These are phyloP conservation scores for Saxispiralis lemnorum DNA, from an alignment of 495 filamentous ascomycete genomes.

Conservation along the genomic window DNA sequence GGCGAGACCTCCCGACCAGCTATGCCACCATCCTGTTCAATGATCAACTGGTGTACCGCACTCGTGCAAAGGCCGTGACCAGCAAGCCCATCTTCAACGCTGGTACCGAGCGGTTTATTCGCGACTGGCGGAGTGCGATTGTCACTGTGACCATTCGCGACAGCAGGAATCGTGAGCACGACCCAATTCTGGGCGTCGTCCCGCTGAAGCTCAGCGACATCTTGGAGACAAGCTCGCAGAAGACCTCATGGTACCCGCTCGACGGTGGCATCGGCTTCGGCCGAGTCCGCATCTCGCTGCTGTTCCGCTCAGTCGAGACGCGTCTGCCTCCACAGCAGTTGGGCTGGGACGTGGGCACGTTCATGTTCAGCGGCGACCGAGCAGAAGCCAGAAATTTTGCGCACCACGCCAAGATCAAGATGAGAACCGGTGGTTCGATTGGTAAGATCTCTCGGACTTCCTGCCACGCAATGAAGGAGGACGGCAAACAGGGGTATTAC, in stretches of 20 bases:
- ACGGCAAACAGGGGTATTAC: constrained; percentile 30
- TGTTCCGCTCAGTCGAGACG: constrained; percentile 75
- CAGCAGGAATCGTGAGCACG: constrained; percentile 73
- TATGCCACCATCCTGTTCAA: constrained; percentile 87
- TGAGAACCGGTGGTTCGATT: constrained; percentile 71
- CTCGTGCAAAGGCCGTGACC: constrained; percentile 74
- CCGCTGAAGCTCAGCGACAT: constrained; percentile 74
- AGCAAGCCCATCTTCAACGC: constrained; percentile 94
- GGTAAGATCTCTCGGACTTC: constrained; percentile 46
- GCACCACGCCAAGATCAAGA: constrained; percentile 44
- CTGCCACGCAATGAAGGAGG: constrained; percentile 38
- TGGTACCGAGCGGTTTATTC: constrained; percentile 83
- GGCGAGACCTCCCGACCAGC: constrained; percentile 59
- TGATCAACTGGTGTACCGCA: constrained; percentile 83
- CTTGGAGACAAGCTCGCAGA: constrained; percentile 68
- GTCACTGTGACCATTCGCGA: constrained; percentile 79
- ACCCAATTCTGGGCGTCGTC: constrained; percentile 83
- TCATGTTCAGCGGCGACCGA: constrained; percentile 58
- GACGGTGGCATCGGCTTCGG: constrained; percentile 66
- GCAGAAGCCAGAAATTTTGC: constrained; percentile 44
- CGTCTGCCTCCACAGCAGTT: constrained; percentile 63
- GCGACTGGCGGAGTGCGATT: constrained; percentile 78
- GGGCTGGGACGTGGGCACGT: constrained; percentile 86
- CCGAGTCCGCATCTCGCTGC: constrained; percentile 69
- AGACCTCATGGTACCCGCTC: constrained; percentile 50